Base-by-base conservation (phyloP, 2,329 filamentous ascomycete species). In the Aspergillus brasiliensis region DNA sequence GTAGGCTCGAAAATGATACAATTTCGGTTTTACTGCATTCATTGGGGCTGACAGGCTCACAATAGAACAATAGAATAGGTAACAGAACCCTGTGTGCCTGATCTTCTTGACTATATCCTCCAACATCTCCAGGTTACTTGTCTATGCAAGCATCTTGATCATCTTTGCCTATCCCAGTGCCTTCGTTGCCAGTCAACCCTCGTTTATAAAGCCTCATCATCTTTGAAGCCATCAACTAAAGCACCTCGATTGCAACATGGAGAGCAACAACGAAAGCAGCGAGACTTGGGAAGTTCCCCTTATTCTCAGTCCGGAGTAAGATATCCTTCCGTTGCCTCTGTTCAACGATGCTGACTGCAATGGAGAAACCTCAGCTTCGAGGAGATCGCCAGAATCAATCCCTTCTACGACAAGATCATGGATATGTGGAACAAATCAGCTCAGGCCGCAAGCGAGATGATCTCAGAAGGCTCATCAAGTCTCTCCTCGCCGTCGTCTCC, bases 231-330 rank as follows among this genome's bases (percentile, higher is more conserved):
- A 4, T 8, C 5, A n/a, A 34, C 11, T 28, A 19, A 3, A 40
- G 31, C n/a, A 0, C 37, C 6, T 42, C 7, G n/a, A n/a, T 15
- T 31, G 17, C n/a, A 55, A 13, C n/a, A 44, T 44, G 11, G 40
- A 28, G 21, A 25, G 25, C 23, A n/a, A 31, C 2, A 34, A 42
- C n/a, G 25, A 31, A 46, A 58, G 25, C 38, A 31, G 53, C 21
- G 42, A 63, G 15, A 64, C 63, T 8, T 65, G 65, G 58, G 67
- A 72, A 49, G 67, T 73, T 13, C 70, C 72, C 47, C 66, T 73
- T 55, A 66, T 73, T 59, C 65, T 69, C 5, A 61, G 67, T 54
- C 65, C 67, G 8, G 67, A 67, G 72, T 73, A 67, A 64, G 70
- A 51, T 34, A 34, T 13, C 31, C 31, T 6, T 5, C 11, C 13